Base-by-base conservation (phyloP, 148 eudicot genomes). In the Cornus kousa region DNA sequence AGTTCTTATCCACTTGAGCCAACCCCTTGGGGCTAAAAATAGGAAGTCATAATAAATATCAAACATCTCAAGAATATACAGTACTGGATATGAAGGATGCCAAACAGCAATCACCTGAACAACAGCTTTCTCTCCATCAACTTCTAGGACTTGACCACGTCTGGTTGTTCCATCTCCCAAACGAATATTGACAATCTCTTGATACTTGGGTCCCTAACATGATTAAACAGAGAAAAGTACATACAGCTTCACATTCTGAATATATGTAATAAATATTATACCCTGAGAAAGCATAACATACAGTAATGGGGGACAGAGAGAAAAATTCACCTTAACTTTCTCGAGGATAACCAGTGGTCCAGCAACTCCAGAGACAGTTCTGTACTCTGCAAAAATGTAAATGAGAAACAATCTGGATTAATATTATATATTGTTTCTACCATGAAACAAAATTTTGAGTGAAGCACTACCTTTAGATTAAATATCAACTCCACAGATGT, bases 91-190 rank as follows among this genome's bases (percentile, higher is more conserved):
- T 28, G 32, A 53, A 7, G 28, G 67, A 57, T 46, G 66, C 17
- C 22, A 39, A 68, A 22, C 7, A 39, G 77, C 78, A 32, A 81
- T 81, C 76, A 92, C 98, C 98, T 96, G 99, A 78, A 96, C 99
- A 82, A 95, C 99, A 78, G 98, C 99, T 84, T 93, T 96, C 82
- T 96, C 99, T 46, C 98, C 99, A 78, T 96, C 99, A 83, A 96
- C 99, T 87, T 96, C 99, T 68, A 93, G 85, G 79, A 96, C 99
- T 84, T 96, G 99, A 78, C 99, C 99, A 86, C 99, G 93, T 40
- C 99, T 91, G 48, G 87, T 93, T 35, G 97, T 86, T 78, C 99
- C 99, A 80, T 96, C 99, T 83, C 99, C 99, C 73, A 95, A 75
- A 75, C 99, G 99, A 75, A 96, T 96, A 84, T 93, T 96, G 43